Percentiles rank a stretch among this genome's conserved stretches.
These are phyloP conservation scores for Hypoxylon lienhwacheense DNA, from an alignment of 495 filamentous ascomycete species.

Conservation along the genomic window DNA sequence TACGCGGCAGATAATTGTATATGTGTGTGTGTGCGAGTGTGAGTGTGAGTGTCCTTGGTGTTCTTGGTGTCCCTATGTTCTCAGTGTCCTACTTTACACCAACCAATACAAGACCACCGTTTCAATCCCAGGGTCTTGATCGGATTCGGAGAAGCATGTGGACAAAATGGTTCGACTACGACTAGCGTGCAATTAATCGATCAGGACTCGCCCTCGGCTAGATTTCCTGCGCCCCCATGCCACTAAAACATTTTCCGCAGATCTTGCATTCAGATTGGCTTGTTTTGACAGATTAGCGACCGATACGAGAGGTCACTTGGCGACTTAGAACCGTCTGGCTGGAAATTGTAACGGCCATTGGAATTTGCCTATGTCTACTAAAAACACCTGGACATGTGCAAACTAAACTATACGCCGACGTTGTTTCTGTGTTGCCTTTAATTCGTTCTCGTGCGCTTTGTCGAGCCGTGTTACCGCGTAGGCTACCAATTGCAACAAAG, in stretches of 20 bases:
- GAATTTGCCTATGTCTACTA: no score
- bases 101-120: slow-evolving; percentile 30
- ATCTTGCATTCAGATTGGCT: slow-evolving; percentile 37
- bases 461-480: background rate
- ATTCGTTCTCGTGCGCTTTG: background rate
- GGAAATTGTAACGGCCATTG: slow-evolving; percentile 11
- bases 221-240: slow-evolving; percentile 35
- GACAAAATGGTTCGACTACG: slow-evolving; percentile 30
- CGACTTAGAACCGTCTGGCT: slow-evolving; percentile 14
- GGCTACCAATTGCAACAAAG: background rate
- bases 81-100: no score
- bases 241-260: slow-evolving; percentile 30
- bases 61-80: no score
- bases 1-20: no score
- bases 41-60: no score
- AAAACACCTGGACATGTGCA: background rate
- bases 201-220: slow-evolving; percentile 34
- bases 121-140: slow-evolving; percentile 32
- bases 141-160: slow-evolving; percentile 38
- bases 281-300: slow-evolving; percentile 37
- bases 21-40: no score
- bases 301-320: slow-evolving; percentile 24
- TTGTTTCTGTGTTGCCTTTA: background rate
- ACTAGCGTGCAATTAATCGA: slow-evolving; percentile 36
- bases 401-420: background rate